Evolutionary conservation across 495 filamentous ascomycete genomes (phyloP).

Genomic region (Friedmanniomyces simplex): DNA sequence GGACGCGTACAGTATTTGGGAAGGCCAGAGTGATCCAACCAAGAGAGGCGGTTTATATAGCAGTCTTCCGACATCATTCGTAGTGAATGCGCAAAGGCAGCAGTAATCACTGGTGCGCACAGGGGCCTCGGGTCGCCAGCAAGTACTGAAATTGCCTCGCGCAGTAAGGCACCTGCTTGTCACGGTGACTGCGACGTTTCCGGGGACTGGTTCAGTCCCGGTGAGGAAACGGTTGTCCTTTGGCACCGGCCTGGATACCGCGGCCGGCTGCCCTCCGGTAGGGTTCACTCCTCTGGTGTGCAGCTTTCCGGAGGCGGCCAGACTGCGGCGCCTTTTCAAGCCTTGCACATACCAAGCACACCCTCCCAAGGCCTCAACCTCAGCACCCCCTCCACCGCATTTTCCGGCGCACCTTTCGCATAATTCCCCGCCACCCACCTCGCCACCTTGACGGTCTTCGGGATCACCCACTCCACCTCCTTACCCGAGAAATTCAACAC

Average conservation of each 20-base stretch:
- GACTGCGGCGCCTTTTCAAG: not conserved
- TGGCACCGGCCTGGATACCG: no score
- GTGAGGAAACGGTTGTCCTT: no score
- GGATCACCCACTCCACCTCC: conserved; percentile 31
- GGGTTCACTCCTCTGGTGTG: no score
- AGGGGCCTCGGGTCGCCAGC: not conserved
- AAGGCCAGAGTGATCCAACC: no score
- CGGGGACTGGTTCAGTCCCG: no score
- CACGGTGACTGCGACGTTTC: no score
- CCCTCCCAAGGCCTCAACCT: conserved; percentile 32
- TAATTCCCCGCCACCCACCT: conserved; percentile 37
- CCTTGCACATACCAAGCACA: conserved; percentile 22
- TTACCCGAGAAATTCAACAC: conserved; percentile 37
- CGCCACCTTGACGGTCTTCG: conserved; percentile 26
- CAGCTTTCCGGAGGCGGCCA: no score
- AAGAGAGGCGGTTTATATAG: no score
- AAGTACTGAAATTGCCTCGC: no score
- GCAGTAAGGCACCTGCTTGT: no score
- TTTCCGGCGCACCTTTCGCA: conserved; percentile 22
- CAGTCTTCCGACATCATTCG: not conserved
- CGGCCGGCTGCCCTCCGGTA: no score
- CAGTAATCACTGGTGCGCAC: not conserved
- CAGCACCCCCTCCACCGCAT: conserved; percentile 20
- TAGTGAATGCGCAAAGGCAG: not conserved
- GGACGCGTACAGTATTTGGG: no score